Conservation (phyloP, 2,329 filamentous ascomycete species). For the Shiraia sp. region DNA sequence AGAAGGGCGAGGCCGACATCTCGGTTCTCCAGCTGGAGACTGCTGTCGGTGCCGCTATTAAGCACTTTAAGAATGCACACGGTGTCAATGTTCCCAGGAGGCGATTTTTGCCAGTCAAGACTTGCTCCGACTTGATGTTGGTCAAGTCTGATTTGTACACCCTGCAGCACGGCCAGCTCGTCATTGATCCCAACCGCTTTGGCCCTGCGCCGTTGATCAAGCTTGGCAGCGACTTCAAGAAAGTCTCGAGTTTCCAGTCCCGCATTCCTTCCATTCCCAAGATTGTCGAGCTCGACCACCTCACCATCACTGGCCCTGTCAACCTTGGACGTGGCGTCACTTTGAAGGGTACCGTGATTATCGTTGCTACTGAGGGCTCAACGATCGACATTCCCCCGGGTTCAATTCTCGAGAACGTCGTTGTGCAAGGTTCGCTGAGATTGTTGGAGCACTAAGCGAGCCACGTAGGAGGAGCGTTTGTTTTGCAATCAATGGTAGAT, state of each 20-base stretch:
- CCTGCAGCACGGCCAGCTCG: constrained; percentile 95
- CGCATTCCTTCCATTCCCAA: constrained; percentile 85
- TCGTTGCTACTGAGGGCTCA: constrained; percentile 95
- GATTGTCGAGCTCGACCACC: constrained; percentile 89
- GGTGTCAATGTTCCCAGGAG: constrained; percentile 98
- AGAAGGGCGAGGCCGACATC: constrained; percentile 99
- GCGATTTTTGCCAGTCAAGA: constrained; percentile 99
- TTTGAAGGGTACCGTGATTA: constrained; percentile 97
- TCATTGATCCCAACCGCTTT: constrained; percentile 96
- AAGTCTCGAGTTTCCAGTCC: constrained; percentile 95
- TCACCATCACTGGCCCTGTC: constrained; percentile 96
- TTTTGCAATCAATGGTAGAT: constrained; percentile 24
- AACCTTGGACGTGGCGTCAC: constrained; percentile 95
- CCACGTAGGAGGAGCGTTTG: constrained; percentile 4
- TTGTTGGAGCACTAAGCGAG: constrained; percentile 65
- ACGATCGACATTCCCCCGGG: constrained; percentile 97
- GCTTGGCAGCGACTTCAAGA: constrained; percentile 99
- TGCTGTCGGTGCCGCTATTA: constrained; percentile 95
- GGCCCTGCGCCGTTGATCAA: constrained; percentile 97
- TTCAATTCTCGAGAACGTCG: constrained; percentile 97
- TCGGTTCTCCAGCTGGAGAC: constrained; percentile 98
- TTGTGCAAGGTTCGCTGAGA: constrained; percentile 93
- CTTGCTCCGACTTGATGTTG: constrained; percentile 98
- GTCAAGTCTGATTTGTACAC: constrained; percentile 99
- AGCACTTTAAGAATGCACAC: constrained; percentile 97